phyloP scores from a whole-genome alignment of 805 yeast genomes.

The Saccharomycodes ludwigii region DNA sequence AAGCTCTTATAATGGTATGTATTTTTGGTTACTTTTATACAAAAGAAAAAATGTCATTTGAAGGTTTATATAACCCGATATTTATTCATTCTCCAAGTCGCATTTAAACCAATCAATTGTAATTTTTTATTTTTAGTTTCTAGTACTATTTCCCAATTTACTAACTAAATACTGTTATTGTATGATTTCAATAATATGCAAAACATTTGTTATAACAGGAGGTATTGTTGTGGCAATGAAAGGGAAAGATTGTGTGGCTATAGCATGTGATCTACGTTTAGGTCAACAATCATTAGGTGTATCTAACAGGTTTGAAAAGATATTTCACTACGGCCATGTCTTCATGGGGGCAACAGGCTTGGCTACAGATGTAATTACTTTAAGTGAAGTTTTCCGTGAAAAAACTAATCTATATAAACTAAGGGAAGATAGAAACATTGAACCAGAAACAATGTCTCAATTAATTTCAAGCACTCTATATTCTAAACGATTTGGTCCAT shows the following conservation, averaged over 20 bases:
- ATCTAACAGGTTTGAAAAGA: conserved; percentile 84
- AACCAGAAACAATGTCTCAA: conserved; percentile 89
- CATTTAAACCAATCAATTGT: too few species aligned
- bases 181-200: not conserved
- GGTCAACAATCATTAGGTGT: conserved; percentile 92
- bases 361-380: conserved; percentile 86
- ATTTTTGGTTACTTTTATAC: too few species aligned
- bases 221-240: conserved; percentile 98
- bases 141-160: too few species aligned
- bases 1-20: conserved; percentile 59
- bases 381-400: conserved; percentile 67
- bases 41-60: too few species aligned
- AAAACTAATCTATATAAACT: conserved; percentile 82
- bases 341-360: conserved; percentile 89
- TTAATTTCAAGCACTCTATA: conserved; percentile 82
- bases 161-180: too few species aligned
- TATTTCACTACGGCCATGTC: conserved; percentile 75
- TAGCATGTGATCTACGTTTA: conserved; percentile 87
- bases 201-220: conserved; percentile 30
- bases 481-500: conserved; percentile 90
- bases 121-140: too few species aligned
- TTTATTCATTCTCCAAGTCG: too few species aligned
- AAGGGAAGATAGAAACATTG: conserved; percentile 82
- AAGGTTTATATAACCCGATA: too few species aligned
- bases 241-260: conserved; percentile 96